Evolutionary conservation across 352 stramenopile genomes (phyloP).

Genomic region (Phytophthora idaei): DNA sequence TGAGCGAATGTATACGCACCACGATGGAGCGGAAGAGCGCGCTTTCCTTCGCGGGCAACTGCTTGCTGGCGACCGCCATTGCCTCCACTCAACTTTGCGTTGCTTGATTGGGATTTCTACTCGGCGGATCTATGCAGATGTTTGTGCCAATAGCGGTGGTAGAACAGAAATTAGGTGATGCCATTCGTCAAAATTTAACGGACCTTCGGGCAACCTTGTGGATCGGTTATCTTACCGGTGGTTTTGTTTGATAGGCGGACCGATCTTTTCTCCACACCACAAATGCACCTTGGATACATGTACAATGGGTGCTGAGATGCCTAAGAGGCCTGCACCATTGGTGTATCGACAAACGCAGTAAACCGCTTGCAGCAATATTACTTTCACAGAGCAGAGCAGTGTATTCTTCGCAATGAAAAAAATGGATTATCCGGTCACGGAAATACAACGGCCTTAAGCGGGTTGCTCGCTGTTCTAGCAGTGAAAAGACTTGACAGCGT

Average conservation of each 20-base stretch:
- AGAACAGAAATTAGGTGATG: background rate
- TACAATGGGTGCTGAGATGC: too few species aligned
- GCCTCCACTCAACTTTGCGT: constrained; percentile 28
- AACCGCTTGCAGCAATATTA: background rate
- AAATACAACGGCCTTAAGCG: constrained; percentile 13
- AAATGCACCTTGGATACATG: too few species aligned
- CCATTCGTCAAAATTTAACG: background rate
- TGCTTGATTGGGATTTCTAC: constrained; percentile 16
- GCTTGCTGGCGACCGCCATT: constrained; percentile 66
- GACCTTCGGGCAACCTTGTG: background rate
- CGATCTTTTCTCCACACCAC: constrained; percentile 16
- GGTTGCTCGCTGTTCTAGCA: constrained; percentile 6
- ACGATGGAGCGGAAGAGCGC: constrained; percentile 97
- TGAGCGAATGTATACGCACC: constrained; percentile 42
- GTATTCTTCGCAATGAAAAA: constrained; percentile 39
- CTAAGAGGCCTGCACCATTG: too few species aligned
- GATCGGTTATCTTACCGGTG: too few species aligned
- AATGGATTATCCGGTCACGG: constrained; percentile 21
- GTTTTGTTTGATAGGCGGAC: background rate
- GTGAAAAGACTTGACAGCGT: constrained; percentile 18
- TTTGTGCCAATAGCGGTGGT: background rate
- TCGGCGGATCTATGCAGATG: constrained; percentile 10
- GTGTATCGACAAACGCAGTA: background rate
- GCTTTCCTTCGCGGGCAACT: constrained; percentile 93
- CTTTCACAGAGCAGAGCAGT: constrained; percentile 31